phyloP scores from a whole-genome alignment of 306 rosid genomes.

The Styphnolobium japonicum region DNA sequence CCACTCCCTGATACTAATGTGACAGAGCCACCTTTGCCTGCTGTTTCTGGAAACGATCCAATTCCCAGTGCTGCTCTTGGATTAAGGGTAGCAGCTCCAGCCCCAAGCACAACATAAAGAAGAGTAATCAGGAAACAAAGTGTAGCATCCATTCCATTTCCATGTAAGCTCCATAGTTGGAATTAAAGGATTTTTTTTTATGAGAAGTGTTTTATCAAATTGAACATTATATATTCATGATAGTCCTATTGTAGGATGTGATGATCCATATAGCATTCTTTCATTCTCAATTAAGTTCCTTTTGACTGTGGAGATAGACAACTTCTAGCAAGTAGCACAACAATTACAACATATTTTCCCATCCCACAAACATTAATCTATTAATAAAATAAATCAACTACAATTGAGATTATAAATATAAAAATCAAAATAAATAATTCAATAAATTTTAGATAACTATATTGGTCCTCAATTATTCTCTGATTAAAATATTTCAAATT shows the following conservation, averaged over 20 bases:
- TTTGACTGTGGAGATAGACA: not conserved
- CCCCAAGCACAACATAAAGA: not conserved
- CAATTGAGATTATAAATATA: no score
- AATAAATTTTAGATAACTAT: no score
- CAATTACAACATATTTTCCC: not conserved
- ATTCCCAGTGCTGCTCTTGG: not conserved
- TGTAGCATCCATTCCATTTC: not conserved
- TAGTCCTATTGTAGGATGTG: slow-evolving; percentile 10
- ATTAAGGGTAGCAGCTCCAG: slow-evolving; percentile 13
- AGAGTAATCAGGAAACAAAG: not conserved
- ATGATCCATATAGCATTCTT: not conserved
- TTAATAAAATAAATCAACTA: no score
- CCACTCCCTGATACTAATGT: slow-evolving; percentile 60
- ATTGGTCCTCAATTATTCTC: no score
- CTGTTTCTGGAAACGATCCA: slow-evolving; percentile 7
- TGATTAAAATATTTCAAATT: no score
- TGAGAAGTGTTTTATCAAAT: not conserved
- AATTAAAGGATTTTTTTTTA: not conserved
- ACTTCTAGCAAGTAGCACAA: not conserved
- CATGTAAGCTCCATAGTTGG: not conserved
- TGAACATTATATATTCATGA: not conserved
- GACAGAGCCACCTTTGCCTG: slow-evolving; percentile 69
- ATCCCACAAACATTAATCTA: not conserved
- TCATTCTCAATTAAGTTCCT: not conserved
- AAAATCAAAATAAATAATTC: no score